Evolutionary conservation across 768 basidiomycete species (phyloP), one percentile per base, ranked within the genome.

Genomic region (Nidularia pulvinata): DNA sequence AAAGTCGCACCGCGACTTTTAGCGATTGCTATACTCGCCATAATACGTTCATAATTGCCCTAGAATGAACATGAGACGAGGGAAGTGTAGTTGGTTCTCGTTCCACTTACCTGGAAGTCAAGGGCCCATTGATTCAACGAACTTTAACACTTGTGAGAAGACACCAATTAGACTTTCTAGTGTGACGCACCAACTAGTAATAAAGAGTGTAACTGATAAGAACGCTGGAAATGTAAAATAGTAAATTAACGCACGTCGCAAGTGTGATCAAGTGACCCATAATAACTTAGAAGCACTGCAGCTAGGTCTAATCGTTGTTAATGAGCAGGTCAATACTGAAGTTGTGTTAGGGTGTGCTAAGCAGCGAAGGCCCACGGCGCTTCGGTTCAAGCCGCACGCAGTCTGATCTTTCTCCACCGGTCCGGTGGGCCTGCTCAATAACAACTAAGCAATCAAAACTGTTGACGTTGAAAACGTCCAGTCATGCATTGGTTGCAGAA

Each of bases 121-220:
- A 98, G 73, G 6, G 97, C 91, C 94, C 96, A 98, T 71, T 99
- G 96, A 63, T 98, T 96, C 32, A 99, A 76, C 13, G 94, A 95
- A 67, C 94, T 96, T 60, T 51, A 33, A 54, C 19, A n/a, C 14
- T 42, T 19, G 25, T 46, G 13, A 46, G 45, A 46, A 42, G 25
- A 4, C 4, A 30, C 25, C 25, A 30, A 30, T 30, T 30, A 30
- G 25, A 30, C 25, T 30, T 30, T 30, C 25, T 30, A 30, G 25
- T 3, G 25, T 4, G 25, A 30, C 39, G 11, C 16, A 42, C 39
- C 39, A 42, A 13, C 39, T 42, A 42, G 16, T 42, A 42, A 42
- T 19, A 42, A 5, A 19, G 39, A 19, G 11, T 42, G 39, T 42
- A 42, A 4, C 11, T 42, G 39, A 42, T 13, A 19, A 13, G 16